A percentile compares a stretch with the other conserved stretches of the same genome.
Evolutionary conservation across 2,329 filamentous ascomycete species (phyloP).

Genomic region (Amylocarpus encephaloides): DNA sequence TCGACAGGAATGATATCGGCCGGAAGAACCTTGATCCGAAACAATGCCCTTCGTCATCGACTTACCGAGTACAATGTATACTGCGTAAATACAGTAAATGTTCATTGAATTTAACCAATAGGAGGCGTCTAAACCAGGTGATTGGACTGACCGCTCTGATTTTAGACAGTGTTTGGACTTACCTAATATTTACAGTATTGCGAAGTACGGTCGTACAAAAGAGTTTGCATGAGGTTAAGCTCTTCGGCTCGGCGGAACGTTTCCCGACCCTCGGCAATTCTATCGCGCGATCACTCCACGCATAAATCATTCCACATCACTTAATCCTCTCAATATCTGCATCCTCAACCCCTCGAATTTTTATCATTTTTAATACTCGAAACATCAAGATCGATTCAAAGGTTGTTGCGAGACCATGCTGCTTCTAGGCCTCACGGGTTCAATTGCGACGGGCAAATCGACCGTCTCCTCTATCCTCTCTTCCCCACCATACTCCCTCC

Average conservation of each 20-base stretch:
- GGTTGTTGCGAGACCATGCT: slow-evolving; percentile 54
- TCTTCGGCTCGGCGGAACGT: background rate
- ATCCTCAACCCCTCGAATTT: background rate
- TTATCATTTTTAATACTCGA: background rate
- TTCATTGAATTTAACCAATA: too few relatives aligned
- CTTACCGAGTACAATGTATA: too few relatives aligned
- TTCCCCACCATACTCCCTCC: slow-evolving; percentile 73
- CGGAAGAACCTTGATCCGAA: background rate
- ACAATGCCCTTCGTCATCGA: too few relatives aligned
- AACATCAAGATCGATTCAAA: background rate
- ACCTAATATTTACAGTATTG: too few relatives aligned
- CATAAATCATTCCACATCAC: background rate
- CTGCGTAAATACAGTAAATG: too few relatives aligned
- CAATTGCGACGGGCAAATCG: slow-evolving; percentile 96
- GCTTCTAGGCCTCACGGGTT: slow-evolving; percentile 91
- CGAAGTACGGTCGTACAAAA: too few relatives aligned
- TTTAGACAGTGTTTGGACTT: too few relatives aligned
- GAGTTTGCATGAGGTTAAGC: too few relatives aligned
- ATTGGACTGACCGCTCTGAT: too few relatives aligned
- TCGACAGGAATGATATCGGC: background rate
- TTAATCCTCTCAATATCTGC: background rate
- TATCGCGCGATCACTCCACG: background rate
- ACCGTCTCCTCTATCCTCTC: slow-evolving; percentile 84
- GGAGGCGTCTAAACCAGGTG: too few relatives aligned
- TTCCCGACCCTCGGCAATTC: background rate